Percentiles rank a stretch among this genome's conserved stretches.
These are phyloP conservation scores for Saccharomyces pastorianus DNA, from an alignment of 1,139 yeast species.

Conservation along the genomic window DNA sequence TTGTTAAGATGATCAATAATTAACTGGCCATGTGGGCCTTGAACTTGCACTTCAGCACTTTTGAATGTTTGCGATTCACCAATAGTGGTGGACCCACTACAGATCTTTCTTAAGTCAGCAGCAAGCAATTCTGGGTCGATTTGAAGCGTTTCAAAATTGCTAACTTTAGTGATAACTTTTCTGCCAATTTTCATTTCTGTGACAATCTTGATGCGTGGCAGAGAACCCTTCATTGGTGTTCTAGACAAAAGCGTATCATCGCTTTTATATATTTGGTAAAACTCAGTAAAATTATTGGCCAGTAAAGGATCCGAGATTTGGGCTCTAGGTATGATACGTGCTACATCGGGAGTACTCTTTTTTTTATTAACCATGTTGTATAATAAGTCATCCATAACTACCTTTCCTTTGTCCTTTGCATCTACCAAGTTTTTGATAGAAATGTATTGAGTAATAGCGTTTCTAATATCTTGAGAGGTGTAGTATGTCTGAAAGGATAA, in stretches of 20 bases:
- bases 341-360: conserved; percentile 22
- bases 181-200: conserved; percentile 79
- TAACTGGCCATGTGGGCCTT: conserved; percentile 75
- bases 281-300: conserved; percentile 45
- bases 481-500: conserved; percentile 38
- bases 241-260: conserved; percentile 34
- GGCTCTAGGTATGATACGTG: conserved; percentile 40
- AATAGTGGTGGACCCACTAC: conserved; percentile 87
- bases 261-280: conserved; percentile 48
- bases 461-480: conserved; percentile 47
- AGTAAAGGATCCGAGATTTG: conserved; percentile 44
- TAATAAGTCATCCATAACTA: conserved; percentile 47
- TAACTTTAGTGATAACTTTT: conserved; percentile 66
- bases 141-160: conserved; percentile 59
- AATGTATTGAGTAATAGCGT: conserved; percentile 49
- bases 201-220: conserved; percentile 58
- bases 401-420: conserved; percentile 39
- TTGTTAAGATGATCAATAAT: conserved; percentile 54
- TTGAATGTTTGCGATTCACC: conserved; percentile 48
- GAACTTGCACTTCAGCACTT: conserved; percentile 65
- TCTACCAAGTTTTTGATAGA: conserved; percentile 44
- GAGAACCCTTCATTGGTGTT: conserved; percentile 49
- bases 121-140: conserved; percentile 61
- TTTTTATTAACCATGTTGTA: conserved; percentile 29
- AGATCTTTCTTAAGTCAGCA: conserved; percentile 60